Base-by-base conservation (phyloP, 352 stramenopile genomes). In the Phytophthora sp. region DNA sequence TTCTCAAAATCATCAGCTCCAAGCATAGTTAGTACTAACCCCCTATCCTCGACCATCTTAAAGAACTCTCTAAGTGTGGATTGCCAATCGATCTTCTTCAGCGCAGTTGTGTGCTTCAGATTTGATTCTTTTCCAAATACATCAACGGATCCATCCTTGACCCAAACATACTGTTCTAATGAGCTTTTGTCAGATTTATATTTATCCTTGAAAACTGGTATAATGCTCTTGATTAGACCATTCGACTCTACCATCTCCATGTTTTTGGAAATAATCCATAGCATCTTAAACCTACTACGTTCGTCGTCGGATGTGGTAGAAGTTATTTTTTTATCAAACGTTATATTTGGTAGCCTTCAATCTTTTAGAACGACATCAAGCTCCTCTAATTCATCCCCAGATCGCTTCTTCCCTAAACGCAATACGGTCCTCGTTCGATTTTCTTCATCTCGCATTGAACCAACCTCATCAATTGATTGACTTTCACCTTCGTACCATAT, bases 11-110 rank as follows among this genome's bases (percentile, higher is more conserved):
- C 52, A 9, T 17, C 30, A 41, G 4, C 38, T 26, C 53, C 42
- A 35, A 61, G 23, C 31, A 62, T 44, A n/a, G 18, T 45, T 31
- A 52, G 39, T 12, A 20, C 30, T 13, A 62, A 45, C 2, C 42
- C 42, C 31, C 32, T 45, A 10, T 21, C 15, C n/a, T 45, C 46
- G 2, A 45, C 32, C 53, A 62, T 48, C 1, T 44, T 31, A 11
- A 62, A 39, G 10, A 62, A 62, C 11, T 8, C n/a, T 62, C 31
- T 46, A 0, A 62, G 41, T 23, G 53, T 62, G 21, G 28, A 53
- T 46, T 54, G 42, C 53, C 53, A 62, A 54, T 62, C 21, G 30
- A 57, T 39, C 26, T 57, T 48, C 5, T 57, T 48, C 5, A 38
- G 15, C 28, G 37, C 26, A 30, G 53, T 9, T 31, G 15, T 43